Base-by-base conservation (phyloP, 2,329 filamentous ascomycete species). In the Thyridium curvatum region DNA sequence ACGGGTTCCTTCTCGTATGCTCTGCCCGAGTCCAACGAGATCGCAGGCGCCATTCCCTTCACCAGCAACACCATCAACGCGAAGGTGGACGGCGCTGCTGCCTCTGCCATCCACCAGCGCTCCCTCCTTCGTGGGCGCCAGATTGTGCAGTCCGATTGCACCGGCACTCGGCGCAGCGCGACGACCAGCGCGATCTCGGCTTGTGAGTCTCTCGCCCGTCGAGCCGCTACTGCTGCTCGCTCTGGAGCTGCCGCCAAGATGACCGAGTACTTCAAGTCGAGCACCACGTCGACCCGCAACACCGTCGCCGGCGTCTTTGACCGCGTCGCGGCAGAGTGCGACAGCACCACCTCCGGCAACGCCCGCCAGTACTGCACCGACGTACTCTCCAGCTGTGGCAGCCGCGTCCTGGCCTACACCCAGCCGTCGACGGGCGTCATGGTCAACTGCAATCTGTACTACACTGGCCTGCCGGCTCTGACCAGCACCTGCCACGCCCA, bases 191-290 rank as follows among this genome's bases (percentile, higher is more conserved):
- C 77, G 1, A 61, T 84, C 10, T 54, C 52, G 44, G 73, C 77
- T 57, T 77, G 79, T 51, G 60, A 65, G 6, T 61, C 57, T 13
- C 62, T 82, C 5, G 77, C 81, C 2, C 61, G 59, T 3, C 56
- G 62, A 4, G 79, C 80, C 9, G 67, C 73, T 1, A 53, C 58
- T 1, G 72, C 72, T 3, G 74, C 76, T 0, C 54, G 64, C 2
- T 72, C 66, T 1, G 74, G 72, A 18, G 47, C 62, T 0, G 64
- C 67, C 4, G 57, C 61, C 48, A 77, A 69, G 51, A 59, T 82
- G 48, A 58, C 56, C 29, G 74, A 80, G 52, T 84, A 80, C 66
- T 86, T 84, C 70, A 82, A 80, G 61, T 71, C 71, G 1, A 72
- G 71, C 18, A 58, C 61, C 12, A 45, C 56, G n/a, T 44, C 58